A percentile compares a stretch with the other conserved stretches of the same genome.
Conservation (phyloP, 805 yeast species). For the Maudiozyma bulderi region DNA sequence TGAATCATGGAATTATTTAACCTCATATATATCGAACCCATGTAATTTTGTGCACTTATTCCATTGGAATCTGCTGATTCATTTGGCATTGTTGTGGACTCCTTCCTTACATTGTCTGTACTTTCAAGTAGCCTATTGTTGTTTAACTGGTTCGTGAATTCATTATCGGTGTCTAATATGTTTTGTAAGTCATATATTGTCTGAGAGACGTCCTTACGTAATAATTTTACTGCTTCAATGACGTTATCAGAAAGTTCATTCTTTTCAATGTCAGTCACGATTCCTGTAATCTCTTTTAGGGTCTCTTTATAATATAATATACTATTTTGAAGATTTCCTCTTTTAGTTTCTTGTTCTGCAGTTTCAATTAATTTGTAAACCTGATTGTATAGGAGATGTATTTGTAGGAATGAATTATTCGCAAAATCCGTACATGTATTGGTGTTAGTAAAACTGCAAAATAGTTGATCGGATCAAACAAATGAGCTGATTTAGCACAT, state of each 20-base stretch:
- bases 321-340: constrained; percentile 29
- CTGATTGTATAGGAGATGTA: constrained; percentile 14
- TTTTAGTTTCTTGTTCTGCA: constrained; percentile 41
- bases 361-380: constrained; percentile 42
- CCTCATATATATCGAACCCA: constrained; percentile 6
- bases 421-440: neutral
- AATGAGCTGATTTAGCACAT: neutral
- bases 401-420: neutral
- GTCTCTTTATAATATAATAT: constrained; percentile 4
- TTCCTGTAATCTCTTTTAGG: constrained; percentile 2
- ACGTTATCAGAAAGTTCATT: constrained; percentile 18
- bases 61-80: neutral
- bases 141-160: neutral
- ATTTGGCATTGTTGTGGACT: neutral
- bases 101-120: neutral
- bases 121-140: neutral
- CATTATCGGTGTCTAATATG: neutral
- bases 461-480: neutral
- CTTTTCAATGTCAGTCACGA: constrained; percentile 6
- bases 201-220: constrained; percentile 25
- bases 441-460: constrained; percentile 1
- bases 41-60: neutral
- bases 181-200: constrained; percentile 26
- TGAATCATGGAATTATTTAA: constrained; percentile 11
- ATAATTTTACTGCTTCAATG: constrained; percentile 18